Evolutionary conservation across 2,329 filamentous ascomycete species (phyloP), one percentile per base, ranked within the genome.

Genomic region (Exophiala sp.): DNA sequence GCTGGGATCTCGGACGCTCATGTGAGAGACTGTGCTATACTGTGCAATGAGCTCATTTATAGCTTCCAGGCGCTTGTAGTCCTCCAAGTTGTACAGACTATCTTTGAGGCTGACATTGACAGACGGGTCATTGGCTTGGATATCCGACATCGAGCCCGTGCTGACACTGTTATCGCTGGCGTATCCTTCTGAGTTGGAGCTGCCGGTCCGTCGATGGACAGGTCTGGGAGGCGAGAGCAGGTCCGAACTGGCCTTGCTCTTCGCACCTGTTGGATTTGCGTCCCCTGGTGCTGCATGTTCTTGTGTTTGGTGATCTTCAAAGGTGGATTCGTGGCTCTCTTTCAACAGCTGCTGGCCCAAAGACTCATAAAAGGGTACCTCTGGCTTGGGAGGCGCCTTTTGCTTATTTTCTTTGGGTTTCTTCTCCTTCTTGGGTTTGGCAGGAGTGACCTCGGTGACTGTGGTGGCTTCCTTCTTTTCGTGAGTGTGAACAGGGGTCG

Each of bases 1-100:
- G 48, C 69, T 72, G 7, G 60, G 66, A 43, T 75, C 72, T 1
- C 73, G 66, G n/a, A 75, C 67, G 2, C 70, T 71, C 71, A 73
- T 74, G 52, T 74, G 70, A 5, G 71, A 72, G 2, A 72, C 69
- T 3, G 65, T 63, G 5, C 72, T 70, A 54, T 74, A 68, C 8
- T 61, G 54, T 2, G 57, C 59, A 1, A 69, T 65, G 2, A 74
- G 63, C 1, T 50, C 40, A 39, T 67, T 60, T 11, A 71, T 63
- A 11, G 66, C 63, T 8, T 62, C 62, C 39, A 69, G 61, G 0
- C 66, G 65, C 20, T 62, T 57, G 55, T 70, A 66, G 43, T 71
- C 68, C 9, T 63, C 58, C 1, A 71, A 59, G 12, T 54, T 63
- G 50, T 66, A 69, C 3, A 68, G 62, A 16, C 33, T 45, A 33